Evolutionary conservation across 306 rosid genomes (phyloP), one percentile per base, ranked within the genome.

Genomic region (Parietaria judaica): DNA sequence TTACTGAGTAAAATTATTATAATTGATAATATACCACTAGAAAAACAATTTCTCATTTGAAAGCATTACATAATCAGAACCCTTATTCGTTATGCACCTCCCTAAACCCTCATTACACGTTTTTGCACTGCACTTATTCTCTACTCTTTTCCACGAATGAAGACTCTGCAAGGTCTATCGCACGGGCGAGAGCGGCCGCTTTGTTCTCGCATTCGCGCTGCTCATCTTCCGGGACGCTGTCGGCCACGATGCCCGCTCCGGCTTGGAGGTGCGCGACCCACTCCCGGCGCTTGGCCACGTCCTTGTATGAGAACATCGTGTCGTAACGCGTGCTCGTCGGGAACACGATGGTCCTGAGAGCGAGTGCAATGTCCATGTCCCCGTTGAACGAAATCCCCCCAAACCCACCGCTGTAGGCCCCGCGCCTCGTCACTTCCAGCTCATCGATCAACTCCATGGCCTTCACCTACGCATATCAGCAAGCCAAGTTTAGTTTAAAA

Each of bases 381-480:
- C 95, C 99, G 13, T 77, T 66, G 58, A 94, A 94, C 13, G 99
- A 86, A 63, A 94, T 78, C 76, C 94, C 84, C 56, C 99, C 99
- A 64, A 94, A 88, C 23, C 99, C 99, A 3, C 99, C 99, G 13
- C 99, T 88, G 61, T 94, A 94, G 23, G 99, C 97, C 38, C 99
- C 99, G 1, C 99, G 94, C 70, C 99, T 84, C 16, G 85, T 63
- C 15, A 79, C 90, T 72, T 94, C 99, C 60, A 94, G 83, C 78
- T 86, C 64, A 75, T 94, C 97, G 61, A 94, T 94, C 79, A 94
- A 80, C 79, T 88, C 97, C 99, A 94, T 94, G 58, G 97, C 97
- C 73, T 84, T 94, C 45, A 94, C 99, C 99, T 86, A n/a, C 1
- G 84, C 74, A 75, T 76, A 47, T 62, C 71, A 75, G 49, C 74